Conservation (phyloP, 2,329 filamentous ascomycete species). For the Metarhizium sp. region DNA sequence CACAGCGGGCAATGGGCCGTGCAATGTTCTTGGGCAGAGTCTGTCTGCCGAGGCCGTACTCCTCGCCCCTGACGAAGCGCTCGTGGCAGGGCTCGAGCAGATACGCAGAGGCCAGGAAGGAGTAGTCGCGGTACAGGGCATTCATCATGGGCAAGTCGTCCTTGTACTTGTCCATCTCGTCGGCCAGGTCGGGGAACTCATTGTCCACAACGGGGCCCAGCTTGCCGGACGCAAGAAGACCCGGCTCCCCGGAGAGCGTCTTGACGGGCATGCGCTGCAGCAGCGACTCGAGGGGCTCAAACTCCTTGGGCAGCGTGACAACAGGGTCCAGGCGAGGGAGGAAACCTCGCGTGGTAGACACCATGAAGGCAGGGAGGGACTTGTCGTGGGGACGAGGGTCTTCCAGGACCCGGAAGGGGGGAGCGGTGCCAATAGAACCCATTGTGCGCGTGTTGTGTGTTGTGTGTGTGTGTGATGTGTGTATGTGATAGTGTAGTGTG, state of each 20-base stretch:
- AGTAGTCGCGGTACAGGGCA: slow-evolving; percentile 84
- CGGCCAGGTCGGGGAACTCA: slow-evolving; percentile 70
- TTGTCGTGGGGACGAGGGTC: slow-evolving; percentile 54
- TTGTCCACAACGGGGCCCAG: slow-evolving; percentile 66
- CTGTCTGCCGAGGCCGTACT: slow-evolving; percentile 70
- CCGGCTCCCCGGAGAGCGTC: slow-evolving; percentile 62
- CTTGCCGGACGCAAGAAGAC: slow-evolving; percentile 63
- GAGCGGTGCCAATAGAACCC: slow-evolving; percentile 27
- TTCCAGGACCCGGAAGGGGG: slow-evolving; percentile 49
- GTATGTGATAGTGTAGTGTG: no score
- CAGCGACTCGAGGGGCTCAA: slow-evolving; percentile 62
- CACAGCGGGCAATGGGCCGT: slow-evolving; percentile 74
- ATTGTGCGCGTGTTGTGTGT: slow-evolving; percentile 19
- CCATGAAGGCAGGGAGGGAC: slow-evolving; percentile 66
- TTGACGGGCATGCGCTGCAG: slow-evolving; percentile 71
- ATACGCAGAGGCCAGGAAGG: slow-evolving; percentile 82
- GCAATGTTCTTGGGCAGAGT: slow-evolving; percentile 65
- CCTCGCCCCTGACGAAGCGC: slow-evolving; percentile 57
- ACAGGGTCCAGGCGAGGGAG: slow-evolving; percentile 58
- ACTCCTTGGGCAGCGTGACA: slow-evolving; percentile 59
- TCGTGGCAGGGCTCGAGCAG: slow-evolving; percentile 86
- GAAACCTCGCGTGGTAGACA: slow-evolving; percentile 66
- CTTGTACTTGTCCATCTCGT: slow-evolving; percentile 60
- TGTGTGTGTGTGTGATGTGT: background rate
- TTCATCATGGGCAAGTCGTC: slow-evolving; percentile 72